phyloP scores from a whole-genome alignment of 2,329 filamentous ascomycete species.

The Teratosphaeria destructans region DNA sequence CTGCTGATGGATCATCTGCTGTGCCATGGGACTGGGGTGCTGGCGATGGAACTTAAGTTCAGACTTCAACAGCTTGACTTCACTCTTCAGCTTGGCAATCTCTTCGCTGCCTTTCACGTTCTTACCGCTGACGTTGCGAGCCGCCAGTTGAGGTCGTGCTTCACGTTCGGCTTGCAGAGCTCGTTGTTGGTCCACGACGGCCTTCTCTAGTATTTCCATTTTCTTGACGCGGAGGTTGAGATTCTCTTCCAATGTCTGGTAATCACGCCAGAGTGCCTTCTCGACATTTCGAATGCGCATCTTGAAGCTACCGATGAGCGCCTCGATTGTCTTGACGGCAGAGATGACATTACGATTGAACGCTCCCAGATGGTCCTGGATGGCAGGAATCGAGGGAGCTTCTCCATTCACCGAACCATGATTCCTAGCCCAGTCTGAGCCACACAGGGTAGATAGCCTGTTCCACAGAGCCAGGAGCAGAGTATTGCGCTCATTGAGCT shows the following conservation, averaged over 20 bases:
- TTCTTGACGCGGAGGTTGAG: constrained; percentile 73
- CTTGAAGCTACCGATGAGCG: constrained; percentile 67
- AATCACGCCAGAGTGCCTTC: constrained; percentile 81
- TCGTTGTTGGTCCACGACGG: constrained; percentile 54
- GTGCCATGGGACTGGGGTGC: constrained; percentile 24
- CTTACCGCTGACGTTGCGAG: constrained; percentile 28
- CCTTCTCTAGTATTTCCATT: constrained; percentile 74
- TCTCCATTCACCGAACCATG: constrained; percentile 85
- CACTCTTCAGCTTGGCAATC: constrained; percentile 46
- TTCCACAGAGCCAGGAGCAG: constrained; percentile 86
- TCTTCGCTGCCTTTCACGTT: constrained; percentile 40
- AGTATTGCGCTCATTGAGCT: constrained; percentile 80
- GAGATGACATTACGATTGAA: constrained; percentile 84
- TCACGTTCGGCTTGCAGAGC: constrained; percentile 48
- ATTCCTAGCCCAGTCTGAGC: constrained; percentile 81
- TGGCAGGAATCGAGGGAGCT: constrained; percentile 72
- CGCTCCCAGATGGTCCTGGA: constrained; percentile 72
- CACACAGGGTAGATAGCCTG: constrained; percentile 72
- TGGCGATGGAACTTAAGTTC: constrained; percentile 56
- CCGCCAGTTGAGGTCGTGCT: constrained; percentile 14
- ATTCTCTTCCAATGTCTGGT: constrained; percentile 71
- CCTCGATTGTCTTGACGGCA: constrained; percentile 79
- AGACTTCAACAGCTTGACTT: constrained; percentile 50
- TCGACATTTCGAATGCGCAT: constrained; percentile 75
- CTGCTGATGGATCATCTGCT: constrained; percentile 23